Evolutionary conservation across 1,284 basidiomycete genomes (phyloP).

Genomic region (Trametes hirsuta): DNA sequence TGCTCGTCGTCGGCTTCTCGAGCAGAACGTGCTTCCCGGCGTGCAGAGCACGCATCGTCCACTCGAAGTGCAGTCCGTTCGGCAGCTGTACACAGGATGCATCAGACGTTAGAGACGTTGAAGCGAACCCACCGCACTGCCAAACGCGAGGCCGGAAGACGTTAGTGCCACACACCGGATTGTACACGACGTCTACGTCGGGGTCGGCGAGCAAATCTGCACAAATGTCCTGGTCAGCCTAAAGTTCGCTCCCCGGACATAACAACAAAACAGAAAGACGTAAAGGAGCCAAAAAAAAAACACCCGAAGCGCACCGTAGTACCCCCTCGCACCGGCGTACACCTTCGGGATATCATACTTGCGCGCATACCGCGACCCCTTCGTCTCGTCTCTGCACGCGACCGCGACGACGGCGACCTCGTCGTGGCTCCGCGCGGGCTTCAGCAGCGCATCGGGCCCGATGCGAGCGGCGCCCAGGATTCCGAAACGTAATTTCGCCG

Average conservation of each 20-base stretch:
- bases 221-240: neutral
- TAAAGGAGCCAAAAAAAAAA: too few species aligned
- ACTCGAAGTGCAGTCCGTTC: slow-evolving; percentile 57
- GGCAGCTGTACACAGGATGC: slow-evolving; percentile 48
- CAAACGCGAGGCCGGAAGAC: too few species aligned
- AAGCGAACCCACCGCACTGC: too few species aligned
- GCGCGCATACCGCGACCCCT: slow-evolving; percentile 57
- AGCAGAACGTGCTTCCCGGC: slow-evolving; percentile 76
- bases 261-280: too few species aligned
- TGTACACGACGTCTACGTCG: slow-evolving; percentile 66
- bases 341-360: slow-evolving; percentile 55
- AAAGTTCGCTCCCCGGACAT: too few species aligned
- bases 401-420: slow-evolving; percentile 64
- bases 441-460: slow-evolving; percentile 58
- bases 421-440: slow-evolving; percentile 57
- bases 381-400: slow-evolving; percentile 59
- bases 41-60: slow-evolving; percentile 74
- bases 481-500: slow-evolving; percentile 49
- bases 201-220: slow-evolving; percentile 62
- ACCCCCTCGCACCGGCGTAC: slow-evolving; percentile 35
- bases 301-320: slow-evolving; percentile 47
- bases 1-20: slow-evolving; percentile 69
- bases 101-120: too few species aligned
- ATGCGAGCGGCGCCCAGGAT: slow-evolving; percentile 70
- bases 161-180: slow-evolving; percentile 41